Evolutionary conservation across 1,284 basidiomycete genomes (phyloP).

Genomic region (Inonotus obliquus): DNA sequence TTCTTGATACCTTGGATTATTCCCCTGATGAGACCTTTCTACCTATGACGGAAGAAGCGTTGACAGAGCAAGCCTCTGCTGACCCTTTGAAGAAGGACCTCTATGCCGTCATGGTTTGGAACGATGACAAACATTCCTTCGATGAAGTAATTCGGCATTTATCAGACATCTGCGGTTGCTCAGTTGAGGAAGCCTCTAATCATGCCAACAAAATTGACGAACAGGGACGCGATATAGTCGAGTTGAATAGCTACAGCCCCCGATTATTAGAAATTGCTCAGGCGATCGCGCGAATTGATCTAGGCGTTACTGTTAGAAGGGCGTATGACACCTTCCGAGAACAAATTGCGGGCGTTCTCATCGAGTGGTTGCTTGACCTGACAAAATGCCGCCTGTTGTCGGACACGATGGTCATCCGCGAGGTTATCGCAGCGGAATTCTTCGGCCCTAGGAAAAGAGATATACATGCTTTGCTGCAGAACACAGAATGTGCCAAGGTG

Average conservation of each 20-base stretch:
- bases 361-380: conserved; percentile 84
- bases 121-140: conserved; percentile 96
- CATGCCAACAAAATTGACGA: conserved; percentile 74
- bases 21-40: conserved; percentile 77
- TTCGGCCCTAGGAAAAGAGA: conserved; percentile 55
- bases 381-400: conserved; percentile 64
- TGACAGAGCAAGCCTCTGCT: conserved; percentile 66
- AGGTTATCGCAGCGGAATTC: conserved; percentile 71
- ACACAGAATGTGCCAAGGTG: conserved; percentile 35
- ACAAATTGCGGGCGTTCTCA: conserved; percentile 77
- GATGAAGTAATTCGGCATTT: conserved; percentile 85
- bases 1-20: conserved; percentile 82
- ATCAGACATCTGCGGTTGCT: conserved; percentile 57
- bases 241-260: conserved; percentile 65
- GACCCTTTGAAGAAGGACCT: conserved; percentile 76
- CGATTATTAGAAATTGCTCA: conserved; percentile 78
- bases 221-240: conserved; percentile 82
- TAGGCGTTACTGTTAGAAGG: conserved; percentile 86
- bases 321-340: conserved; percentile 91
- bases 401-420: conserved; percentile 64
- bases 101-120: conserved; percentile 89
- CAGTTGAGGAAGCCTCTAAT: conserved; percentile 59
- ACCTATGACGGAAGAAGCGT: conserved; percentile 63
- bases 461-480: conserved; percentile 30
- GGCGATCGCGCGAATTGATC: conserved; percentile 82